These are phyloP conservation scores for Dactylellina parvicollis DNA, from an alignment of 2,329 filamentous ascomycete genomes.

Conservation along the genomic window DNA sequence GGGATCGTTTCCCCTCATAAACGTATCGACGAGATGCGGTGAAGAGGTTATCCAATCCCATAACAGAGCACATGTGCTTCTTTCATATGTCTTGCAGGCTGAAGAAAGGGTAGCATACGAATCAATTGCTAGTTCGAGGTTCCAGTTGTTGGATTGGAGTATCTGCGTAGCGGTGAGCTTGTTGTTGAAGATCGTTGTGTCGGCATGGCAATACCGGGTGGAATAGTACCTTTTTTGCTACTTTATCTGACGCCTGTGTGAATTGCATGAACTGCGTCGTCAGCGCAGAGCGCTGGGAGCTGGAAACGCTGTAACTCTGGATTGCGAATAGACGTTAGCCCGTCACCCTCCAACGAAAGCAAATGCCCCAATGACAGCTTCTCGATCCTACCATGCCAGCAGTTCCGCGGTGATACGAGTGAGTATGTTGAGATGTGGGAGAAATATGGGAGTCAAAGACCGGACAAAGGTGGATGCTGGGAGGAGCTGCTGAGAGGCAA, in stretches of 20 bases:
- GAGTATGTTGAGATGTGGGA: background rate
- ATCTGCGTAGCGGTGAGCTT: conserved; percentile 57
- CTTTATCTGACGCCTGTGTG: conserved; percentile 56
- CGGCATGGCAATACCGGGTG: background rate
- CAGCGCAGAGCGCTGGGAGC: conserved; percentile 56
- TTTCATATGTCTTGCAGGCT: conserved; percentile 21
- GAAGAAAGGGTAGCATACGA: conserved; percentile 59
- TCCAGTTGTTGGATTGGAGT: conserved; percentile 61
- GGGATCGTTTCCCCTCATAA: conserved; percentile 1
- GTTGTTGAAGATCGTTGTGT: background rate
- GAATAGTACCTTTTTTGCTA: conserved; percentile 56
- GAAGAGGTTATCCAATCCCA: background rate
- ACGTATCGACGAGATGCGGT: background rate
- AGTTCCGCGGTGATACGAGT: background rate
- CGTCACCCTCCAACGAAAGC: no score
- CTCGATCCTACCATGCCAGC: conserved; percentile 29
- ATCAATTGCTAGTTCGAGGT: conserved; percentile 61
- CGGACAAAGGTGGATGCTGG: background rate
- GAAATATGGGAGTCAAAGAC: background rate
- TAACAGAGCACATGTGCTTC: background rate
- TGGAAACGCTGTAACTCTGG: conserved; percentile 54
- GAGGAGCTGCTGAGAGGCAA: background rate
- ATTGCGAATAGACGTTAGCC: no score
- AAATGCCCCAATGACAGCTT: conserved; percentile 44
- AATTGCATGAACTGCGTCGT: conserved; percentile 57